Base-by-base conservation (phyloP, 2,329 filamentous ascomycete genomes). In the Zarea fungicola region DNA sequence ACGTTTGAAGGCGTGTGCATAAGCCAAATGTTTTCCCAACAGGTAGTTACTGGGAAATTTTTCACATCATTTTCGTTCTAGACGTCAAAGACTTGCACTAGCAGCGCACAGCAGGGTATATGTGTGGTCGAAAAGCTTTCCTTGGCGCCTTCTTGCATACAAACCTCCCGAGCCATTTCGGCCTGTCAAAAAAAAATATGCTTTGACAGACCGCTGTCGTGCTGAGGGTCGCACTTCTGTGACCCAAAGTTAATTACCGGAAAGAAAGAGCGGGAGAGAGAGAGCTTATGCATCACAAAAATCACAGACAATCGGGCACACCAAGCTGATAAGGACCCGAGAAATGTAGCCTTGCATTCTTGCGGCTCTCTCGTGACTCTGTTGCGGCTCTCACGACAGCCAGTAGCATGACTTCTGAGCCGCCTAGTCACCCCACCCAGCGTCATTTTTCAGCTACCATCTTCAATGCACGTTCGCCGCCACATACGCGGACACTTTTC, bases 381-480 rank as follows among this genome's bases (percentile, higher is more conserved):
- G 6, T 19, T 11, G 40, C 37, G 10, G n/a, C 16, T 9, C 9
- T 3, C 21, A 28, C 28, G 16, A 22, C 29, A 22, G 32, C 45
- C 45, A 48, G 45, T 48, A 19, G 22, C 36, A 41, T 28, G 36
- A 21, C 29, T 31, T 41, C 25, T 34, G n/a, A n/a, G 19, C 28
- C 23, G 26, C 45, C 40, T 41, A 22, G 45, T 21, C 21, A 13
- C 45, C 22, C 45, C 45, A 48, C 46, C 22, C 46, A 26, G 22
- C 46, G 37, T 42, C 46, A 42, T 44, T 45, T 43, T 50, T 50
- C 48, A 50, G 48, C 48, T 50, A 40, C 26, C 16, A 14, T 45
- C 35, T 39, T 50, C 42, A 13, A 41, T 50, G 48, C 48, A 50
- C 22, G 42, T 50, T n/a, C n/a, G n/a, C n/a, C 35, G 48, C 41